Base-by-base conservation (phyloP, 345 rosid genomes). In the Moringa oleifera region DNA sequence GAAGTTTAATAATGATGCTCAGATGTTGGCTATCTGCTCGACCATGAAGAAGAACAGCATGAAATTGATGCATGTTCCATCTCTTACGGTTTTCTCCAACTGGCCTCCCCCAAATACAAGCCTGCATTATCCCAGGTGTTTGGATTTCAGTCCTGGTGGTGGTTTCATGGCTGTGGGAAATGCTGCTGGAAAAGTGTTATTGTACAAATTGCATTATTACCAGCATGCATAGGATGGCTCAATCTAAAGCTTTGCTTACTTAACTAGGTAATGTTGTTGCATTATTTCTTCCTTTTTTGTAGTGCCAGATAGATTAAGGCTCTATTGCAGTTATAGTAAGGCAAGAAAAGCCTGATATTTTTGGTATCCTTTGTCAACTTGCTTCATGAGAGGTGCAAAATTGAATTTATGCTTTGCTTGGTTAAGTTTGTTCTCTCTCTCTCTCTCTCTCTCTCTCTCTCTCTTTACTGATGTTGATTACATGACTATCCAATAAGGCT, bases 121-220 rank as follows among this genome's bases (percentile, higher is more conserved):
- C 18, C 49, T 90, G 52, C 84, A 81, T 23, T 83, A 81, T 68
- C 96, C 96, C 46, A 86, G 88, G 4, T 84, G 96, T 63, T n/a
- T 90, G 77, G 97, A 93, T 74, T 88, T 90, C 74, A 93, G 96
- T 63, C 98, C 95, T 2, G 95, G 88, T 49, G 83, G 97, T 69
- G 97, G 98, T 20, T 93, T 90, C 77, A 80, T 88, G 91, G 98
- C 90, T 7, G 78, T 90, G 57, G 98, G 92, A 50, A 90, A 86
- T 75, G 88, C 94, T 18, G 85, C 88, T 1, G 94, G 97, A 25
- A 86, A 90, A 74, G 96, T 90, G 47, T 58, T 93, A 66, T 57
- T 93, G 12, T 93, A 84, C 72, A 94, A 88, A 86, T 69, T 94
- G 77, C 96, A 88, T 65, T 95, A 86, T 73, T 85, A 90, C 67